phyloP scores from a whole-genome alignment of 345 rosid genomes.

The Brassica rapa region DNA sequence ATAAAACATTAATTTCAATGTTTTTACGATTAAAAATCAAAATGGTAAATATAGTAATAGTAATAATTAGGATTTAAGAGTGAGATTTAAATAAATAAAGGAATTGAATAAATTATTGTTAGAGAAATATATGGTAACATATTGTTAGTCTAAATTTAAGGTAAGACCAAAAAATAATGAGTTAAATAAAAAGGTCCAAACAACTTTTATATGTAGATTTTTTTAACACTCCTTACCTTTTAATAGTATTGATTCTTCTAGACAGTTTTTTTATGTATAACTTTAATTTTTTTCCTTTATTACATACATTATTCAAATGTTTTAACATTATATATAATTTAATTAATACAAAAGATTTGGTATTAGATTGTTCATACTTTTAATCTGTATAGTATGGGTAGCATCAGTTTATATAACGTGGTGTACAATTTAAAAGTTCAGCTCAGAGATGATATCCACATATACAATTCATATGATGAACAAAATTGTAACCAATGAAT shows the following conservation, averaged over 20 bases:
- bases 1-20: too few relatives aligned
- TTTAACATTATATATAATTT: not conserved
- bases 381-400: not conserved
- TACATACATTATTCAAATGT: not conserved
- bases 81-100: too few relatives aligned
- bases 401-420: not conserved
- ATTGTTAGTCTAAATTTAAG: too few relatives aligned
- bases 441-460: not conserved
- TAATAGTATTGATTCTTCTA: not conserved
- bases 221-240: too few relatives aligned
- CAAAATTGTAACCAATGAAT: not conserved
- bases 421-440: not conserved
- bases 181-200: too few relatives aligned
- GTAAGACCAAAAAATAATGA: too few relatives aligned
- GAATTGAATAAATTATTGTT: too few relatives aligned
- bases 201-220: too few relatives aligned
- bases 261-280: not conserved
- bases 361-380: not conserved
- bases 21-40: too few relatives aligned
- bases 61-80: too few relatives aligned
- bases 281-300: not conserved
- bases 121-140: too few relatives aligned
- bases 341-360: not conserved
- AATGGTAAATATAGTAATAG: too few relatives aligned
- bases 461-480: not conserved